Conservation (phyloP, 306 rosid species). For the Corylus americana region DNA sequence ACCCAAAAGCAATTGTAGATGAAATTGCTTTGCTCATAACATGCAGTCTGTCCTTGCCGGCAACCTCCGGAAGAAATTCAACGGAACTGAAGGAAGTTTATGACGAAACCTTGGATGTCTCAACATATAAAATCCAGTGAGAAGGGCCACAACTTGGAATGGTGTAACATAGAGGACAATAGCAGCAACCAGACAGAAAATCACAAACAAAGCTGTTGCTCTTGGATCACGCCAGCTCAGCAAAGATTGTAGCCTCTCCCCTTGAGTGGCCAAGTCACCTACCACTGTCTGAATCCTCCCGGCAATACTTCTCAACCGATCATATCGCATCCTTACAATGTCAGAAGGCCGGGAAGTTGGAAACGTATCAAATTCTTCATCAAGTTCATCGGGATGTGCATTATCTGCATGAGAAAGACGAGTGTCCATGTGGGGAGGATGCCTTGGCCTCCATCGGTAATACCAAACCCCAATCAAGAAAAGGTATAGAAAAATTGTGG, state of each 20-base stretch:
- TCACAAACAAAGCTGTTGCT: slow-evolving; percentile 86
- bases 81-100: slow-evolving; percentile 94
- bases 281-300: slow-evolving; percentile 96
- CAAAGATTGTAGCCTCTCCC: slow-evolving; percentile 93
- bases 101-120: slow-evolving; percentile 97
- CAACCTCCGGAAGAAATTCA: slow-evolving; percentile 93
- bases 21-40: slow-evolving; percentile 52
- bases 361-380: slow-evolving; percentile 92
- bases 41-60: slow-evolving; percentile 98
- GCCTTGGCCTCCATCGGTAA: slow-evolving; percentile 97
- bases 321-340: slow-evolving; percentile 88
- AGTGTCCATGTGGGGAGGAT: slow-evolving; percentile 99
- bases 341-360: slow-evolving; percentile 79
- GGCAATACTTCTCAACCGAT: slow-evolving; percentile 86
- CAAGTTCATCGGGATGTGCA: slow-evolving; percentile 89
- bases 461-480: slow-evolving; percentile 98
- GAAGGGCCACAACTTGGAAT: slow-evolving; percentile 91
- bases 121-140: slow-evolving; percentile 77
- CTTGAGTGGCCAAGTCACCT: slow-evolving; percentile 96
- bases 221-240: slow-evolving; percentile 99
- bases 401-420: slow-evolving; percentile 88
- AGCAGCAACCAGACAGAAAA: slow-evolving; percentile 91
- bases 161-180: slow-evolving; percentile 89
- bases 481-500: slow-evolving; percentile 93
- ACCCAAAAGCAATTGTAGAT: slow-evolving; percentile 10